phyloP scores from a whole-genome alignment of 192 early-diverging fungal species.

The Ramicandelaber brevisporus region DNA sequence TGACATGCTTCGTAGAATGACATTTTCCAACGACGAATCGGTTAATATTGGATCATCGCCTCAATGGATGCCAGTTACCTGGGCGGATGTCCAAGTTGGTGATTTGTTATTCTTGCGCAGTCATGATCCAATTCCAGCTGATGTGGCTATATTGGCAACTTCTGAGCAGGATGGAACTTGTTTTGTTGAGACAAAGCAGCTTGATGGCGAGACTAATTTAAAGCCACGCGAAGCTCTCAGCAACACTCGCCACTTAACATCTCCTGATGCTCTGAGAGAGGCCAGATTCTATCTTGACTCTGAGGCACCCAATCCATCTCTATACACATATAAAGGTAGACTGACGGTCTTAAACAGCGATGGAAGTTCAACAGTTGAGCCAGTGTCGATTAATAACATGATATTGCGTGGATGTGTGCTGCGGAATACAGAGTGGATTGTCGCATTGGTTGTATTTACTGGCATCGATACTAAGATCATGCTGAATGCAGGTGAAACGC shows the following conservation, averaged over 20 bases:
- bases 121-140: conserved; percentile 73
- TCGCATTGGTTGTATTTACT: conserved; percentile 69
- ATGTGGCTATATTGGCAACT: conserved; percentile 63
- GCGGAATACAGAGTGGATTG: conserved; percentile 73
- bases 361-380: conserved; percentile 18
- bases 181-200: conserved; percentile 93
- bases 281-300: conserved; percentile 45
- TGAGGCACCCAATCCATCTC: conserved; percentile 65
- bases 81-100: conserved; percentile 69
- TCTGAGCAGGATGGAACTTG: conserved; percentile 64
- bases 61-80: conserved; percentile 37
- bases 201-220: conserved; percentile 96
- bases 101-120: conserved; percentile 66
- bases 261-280: conserved; percentile 25
- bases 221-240: conserved; percentile 53
- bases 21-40: too few species aligned
- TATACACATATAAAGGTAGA: conserved; percentile 69
- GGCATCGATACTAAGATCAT: conserved; percentile 93
- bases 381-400: conserved; percentile 51
- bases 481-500: conserved; percentile 79
- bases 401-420: conserved; percentile 79
- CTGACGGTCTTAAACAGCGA: conserved; percentile 1
- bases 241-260: conserved; percentile 26
- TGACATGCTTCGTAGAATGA: too few species aligned
- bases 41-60: conserved; percentile 3